Evolutionary conservation across 192 early-diverging fungal species (phyloP), one percentile per base, ranked within the genome.

Genomic region (Rhizoclosmatium sp.): DNA sequence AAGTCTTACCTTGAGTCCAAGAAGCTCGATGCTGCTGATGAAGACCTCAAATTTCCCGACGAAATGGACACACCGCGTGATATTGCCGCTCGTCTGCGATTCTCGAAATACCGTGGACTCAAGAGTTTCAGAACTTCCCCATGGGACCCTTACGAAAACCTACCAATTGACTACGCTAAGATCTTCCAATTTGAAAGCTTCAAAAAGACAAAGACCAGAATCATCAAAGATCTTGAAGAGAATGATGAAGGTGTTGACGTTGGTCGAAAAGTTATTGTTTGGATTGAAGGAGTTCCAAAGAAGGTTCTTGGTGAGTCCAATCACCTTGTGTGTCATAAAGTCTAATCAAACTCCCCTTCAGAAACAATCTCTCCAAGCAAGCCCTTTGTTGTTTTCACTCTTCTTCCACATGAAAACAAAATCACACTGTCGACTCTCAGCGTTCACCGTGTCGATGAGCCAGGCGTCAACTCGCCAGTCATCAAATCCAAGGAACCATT

Each of bases 131-230:
- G 96, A 76, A 97, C 94, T 16, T 97, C 95, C 3, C 93, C 97
- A 12, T 99, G 98, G 98, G 98, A 99, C 82, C 93, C 97, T 7
- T 96, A 96, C 88, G 98, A 99, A 85, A 98, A 98, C 84, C 86
- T 99, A 73, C 98, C 98, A 0, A 85, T 95, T 46, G 98, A 99
- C 82, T 99, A 98, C 82, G 91, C 91, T 44, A 92, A 95, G 61
- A 97, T 99, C 71, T 99, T 98, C 89, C 95, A 97, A 85, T 97
- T 98, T 77, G 92, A 95, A 80, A 97, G 94, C 87, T 93, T 94
- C 60, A 84, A 84, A 59, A 89, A 93, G 78, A 95, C 96, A 23
- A 92, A 94, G 85, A 85, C 90, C 71, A 89, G 93, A 48, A 91
- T 96, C 48, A 80, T 95, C 58, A 81, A 88, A 16, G 66, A 80